phyloP scores from a whole-genome alignment of 2,329 filamentous ascomycete species.

The Scedosporium aurantiacum region DNA sequence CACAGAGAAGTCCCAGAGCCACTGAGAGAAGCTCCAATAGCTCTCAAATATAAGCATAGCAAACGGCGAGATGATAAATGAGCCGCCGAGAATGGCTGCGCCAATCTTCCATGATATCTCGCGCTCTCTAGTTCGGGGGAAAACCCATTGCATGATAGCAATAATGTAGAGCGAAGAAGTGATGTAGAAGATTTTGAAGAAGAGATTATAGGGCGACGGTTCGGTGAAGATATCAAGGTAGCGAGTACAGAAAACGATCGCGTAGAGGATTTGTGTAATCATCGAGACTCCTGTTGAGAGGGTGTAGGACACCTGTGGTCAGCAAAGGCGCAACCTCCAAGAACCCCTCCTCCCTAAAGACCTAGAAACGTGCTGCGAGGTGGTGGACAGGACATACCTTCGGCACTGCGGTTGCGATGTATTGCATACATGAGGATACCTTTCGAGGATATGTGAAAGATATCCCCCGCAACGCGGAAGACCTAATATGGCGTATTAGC shows the following conservation, averaged over 20 bases:
- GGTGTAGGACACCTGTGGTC: neutral
- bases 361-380: neutral
- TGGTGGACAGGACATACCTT: conserved; percentile 36
- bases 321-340: neutral
- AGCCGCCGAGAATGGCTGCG: conserved; percentile 53
- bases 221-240: conserved; percentile 72
- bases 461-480: conserved; percentile 71
- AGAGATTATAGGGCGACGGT: conserved; percentile 54
- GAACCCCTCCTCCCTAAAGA: neutral
- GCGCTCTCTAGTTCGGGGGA: conserved; percentile 74
- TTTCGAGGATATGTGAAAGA: conserved; percentile 79
- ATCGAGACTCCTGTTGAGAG: conserved; percentile 63
- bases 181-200: conserved; percentile 87
- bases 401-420: conserved; percentile 75
- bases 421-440: conserved; percentile 85
- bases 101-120: conserved; percentile 93
- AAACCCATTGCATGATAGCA: conserved; percentile 75
- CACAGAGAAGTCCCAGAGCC: conserved; percentile 78
- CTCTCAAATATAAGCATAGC: conserved; percentile 56
- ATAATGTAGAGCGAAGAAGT: conserved; percentile 76
- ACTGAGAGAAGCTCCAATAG: conserved; percentile 46
- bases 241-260: conserved; percentile 71
- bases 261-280: conserved; percentile 82
- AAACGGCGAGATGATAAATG: conserved; percentile 59
- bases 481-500: conserved; percentile 23